Base-by-base conservation (phyloP, 768 basidiomycete genomes). In the Mrakia blollopis region DNA sequence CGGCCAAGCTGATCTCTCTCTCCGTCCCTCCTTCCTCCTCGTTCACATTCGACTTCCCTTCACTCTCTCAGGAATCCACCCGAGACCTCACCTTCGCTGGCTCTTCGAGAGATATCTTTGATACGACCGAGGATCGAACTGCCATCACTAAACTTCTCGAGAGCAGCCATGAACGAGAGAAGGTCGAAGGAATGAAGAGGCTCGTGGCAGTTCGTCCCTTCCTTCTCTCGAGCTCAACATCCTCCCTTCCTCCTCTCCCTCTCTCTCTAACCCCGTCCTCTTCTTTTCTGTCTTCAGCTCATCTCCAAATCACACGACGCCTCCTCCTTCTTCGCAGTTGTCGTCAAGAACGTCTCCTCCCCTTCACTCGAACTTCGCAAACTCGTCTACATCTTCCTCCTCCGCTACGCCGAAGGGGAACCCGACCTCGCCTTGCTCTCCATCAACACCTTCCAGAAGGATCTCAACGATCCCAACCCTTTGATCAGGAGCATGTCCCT, bases 401-500 rank as follows among this genome's bases (percentile, higher is more conserved):
- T 98, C 63, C 91, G 93, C 78, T 95, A 97, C 84, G 94, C 97
- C 70, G 90, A 92, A 60, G 89, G 90, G 47, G 94, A 97, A 81
- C 95, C 97, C 21, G 97, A 98, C 83, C 89, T 98, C 68, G 92
- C 96, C 0, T 85, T 99, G 69, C 87, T 99, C 41, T 95, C 94
- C 3, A 96, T 99, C 86, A 99, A 99, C 85, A 96, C 96, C 1
- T 98, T 98, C 82, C 97, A 99, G 83, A 93, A 93, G 84, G 97
- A 99, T 84, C 86, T 99, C 41, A 89, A 91, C 6, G 97, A 98
- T 81, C 86, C 90, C 44, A 97, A 91, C 78, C 96, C 95, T 0
- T 88, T 97, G 80, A 98, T 98, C 77, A 90, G 97, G 30, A 94
- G 94, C 18, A 96, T 98, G 92, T 94, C 96, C 4, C 85, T 99